Conservation (phyloP, 1,284 basidiomycete species). For the Cryptococcus sp. region DNA sequence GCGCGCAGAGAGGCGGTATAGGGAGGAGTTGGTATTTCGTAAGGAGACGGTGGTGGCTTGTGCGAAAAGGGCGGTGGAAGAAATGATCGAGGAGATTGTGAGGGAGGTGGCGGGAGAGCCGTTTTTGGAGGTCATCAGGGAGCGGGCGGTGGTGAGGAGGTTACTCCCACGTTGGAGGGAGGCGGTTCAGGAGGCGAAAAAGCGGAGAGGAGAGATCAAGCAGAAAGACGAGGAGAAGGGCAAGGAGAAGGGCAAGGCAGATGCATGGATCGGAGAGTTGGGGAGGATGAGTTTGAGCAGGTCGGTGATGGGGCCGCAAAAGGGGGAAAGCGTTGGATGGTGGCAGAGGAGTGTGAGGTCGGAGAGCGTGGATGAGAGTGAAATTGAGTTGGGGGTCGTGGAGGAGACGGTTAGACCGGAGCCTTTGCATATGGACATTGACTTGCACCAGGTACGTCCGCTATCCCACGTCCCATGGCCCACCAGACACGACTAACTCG, state of each 20-base stretch:
- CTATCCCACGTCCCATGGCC: no score
- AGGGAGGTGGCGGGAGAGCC: background rate
- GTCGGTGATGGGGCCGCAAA: conserved; percentile 4
- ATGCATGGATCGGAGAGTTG: conserved; percentile 19
- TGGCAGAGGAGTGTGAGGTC: background rate
- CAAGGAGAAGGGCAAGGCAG: conserved; percentile 18
- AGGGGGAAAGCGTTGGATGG: background rate
- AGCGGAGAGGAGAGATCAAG: conserved; percentile 5
- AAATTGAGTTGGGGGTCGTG: background rate
- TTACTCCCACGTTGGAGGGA: conserved; percentile 5
- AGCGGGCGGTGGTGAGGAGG: conserved; percentile 6
- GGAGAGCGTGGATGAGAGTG: background rate
- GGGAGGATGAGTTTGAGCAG: conserved; percentile 29
- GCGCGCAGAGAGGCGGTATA: conserved; percentile 20
- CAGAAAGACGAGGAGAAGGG: conserved; percentile 19
- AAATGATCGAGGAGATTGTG: conserved; percentile 8
- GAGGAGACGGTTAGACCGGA: conserved; percentile 8
- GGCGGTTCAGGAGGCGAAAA: conserved; percentile 15
- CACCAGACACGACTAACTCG: no score
- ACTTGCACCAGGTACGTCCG: conserved; percentile 14
- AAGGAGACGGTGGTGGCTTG: conserved; percentile 17
- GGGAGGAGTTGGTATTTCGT: conserved; percentile 12
- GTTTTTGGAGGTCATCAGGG: conserved; percentile 2
- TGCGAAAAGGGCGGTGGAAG: conserved; percentile 8
- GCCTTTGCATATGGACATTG: conserved; percentile 16